A percentile compares a stretch with the other conserved stretches of the same genome.
Conservation (phyloP, 495 filamentous ascomycete species). For the Neurospora pannonica region DNA sequence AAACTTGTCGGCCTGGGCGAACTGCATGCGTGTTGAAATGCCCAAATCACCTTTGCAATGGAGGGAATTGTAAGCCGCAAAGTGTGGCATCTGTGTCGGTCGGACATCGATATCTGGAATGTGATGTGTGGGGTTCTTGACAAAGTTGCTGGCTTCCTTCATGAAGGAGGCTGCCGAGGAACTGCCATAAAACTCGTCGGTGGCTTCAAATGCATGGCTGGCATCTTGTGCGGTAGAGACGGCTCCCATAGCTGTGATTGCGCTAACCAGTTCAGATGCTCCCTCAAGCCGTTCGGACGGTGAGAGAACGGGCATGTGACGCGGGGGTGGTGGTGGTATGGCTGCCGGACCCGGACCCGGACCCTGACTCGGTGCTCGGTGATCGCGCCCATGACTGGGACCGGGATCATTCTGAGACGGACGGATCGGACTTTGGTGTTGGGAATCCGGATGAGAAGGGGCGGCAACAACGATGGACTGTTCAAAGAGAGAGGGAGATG, state of each 20-base stretch:
- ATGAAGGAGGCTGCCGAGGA: conserved; percentile 36
- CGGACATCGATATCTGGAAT: not conserved
- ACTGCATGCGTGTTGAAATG: not conserved
- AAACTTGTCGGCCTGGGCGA: conserved; percentile 8
- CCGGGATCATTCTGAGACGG: not conserved
- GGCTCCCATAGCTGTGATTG: conserved; percentile 31
- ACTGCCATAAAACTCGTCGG: conserved; percentile 32
- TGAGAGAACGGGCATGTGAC: not conserved
- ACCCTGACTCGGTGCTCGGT: not conserved
- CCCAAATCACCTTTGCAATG: not conserved
- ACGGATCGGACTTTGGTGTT: not conserved
- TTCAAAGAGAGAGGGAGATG: not conserved
- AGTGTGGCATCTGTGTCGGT: not conserved
- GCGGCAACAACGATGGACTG: not conserved
- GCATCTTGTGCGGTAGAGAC: conserved; percentile 18
- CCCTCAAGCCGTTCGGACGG: not conserved
- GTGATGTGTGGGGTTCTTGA: conserved; percentile 5
- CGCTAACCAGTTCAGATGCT: conserved; percentile 15
- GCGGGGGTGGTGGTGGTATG: not conserved
- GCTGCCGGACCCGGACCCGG: not conserved
- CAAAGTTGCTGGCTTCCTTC: conserved; percentile 27
- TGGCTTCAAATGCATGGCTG: conserved; percentile 13
- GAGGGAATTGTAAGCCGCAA: not conserved
- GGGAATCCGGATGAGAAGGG: not conserved
- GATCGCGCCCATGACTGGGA: not conserved